Conservation (phyloP, 2,329 filamentous ascomycete genomes). For the Colletotrichum aenigma region DNA sequence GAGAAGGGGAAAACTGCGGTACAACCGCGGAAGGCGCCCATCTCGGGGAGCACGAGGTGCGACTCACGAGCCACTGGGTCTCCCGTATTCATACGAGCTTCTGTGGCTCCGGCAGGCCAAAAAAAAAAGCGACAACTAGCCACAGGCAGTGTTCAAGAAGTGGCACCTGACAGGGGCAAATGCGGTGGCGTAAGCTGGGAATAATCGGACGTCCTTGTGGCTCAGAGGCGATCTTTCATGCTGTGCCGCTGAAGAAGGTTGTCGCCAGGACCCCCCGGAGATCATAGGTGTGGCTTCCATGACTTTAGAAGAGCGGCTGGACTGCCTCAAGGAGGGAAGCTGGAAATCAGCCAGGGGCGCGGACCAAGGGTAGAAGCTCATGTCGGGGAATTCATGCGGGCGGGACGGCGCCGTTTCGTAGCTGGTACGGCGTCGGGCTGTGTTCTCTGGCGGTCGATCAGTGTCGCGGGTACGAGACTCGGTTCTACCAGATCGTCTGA, state of each 20-base stretch:
- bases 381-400: slow-evolving; percentile 8
- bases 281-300: neutral
- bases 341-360: neutral
- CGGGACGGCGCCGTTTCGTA: slow-evolving; percentile 15
- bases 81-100: neutral
- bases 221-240: slow-evolving; percentile 21
- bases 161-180: neutral
- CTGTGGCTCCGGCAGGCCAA: slow-evolving; percentile 4
- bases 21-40: neutral
- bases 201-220: slow-evolving; percentile 11
- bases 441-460: slow-evolving; percentile 1
- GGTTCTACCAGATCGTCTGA: slow-evolving; percentile 18
- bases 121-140: neutral
- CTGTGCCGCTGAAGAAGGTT: neutral
- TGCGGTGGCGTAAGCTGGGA: slow-evolving; percentile 9
- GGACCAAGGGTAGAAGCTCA: neutral
- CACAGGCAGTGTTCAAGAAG: slow-evolving; percentile 1
- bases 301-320: neutral
- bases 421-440: slow-evolving; percentile 7
- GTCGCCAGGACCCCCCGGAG: neutral
- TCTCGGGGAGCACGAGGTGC: slow-evolving; percentile 8
- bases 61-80: slow-evolving; percentile 13
- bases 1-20: neutral
- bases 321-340: neutral
- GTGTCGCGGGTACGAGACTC: slow-evolving; percentile 18